phyloP scores from a whole-genome alignment of 805 yeast species.

The Maudiozyma barnettii region DNA sequence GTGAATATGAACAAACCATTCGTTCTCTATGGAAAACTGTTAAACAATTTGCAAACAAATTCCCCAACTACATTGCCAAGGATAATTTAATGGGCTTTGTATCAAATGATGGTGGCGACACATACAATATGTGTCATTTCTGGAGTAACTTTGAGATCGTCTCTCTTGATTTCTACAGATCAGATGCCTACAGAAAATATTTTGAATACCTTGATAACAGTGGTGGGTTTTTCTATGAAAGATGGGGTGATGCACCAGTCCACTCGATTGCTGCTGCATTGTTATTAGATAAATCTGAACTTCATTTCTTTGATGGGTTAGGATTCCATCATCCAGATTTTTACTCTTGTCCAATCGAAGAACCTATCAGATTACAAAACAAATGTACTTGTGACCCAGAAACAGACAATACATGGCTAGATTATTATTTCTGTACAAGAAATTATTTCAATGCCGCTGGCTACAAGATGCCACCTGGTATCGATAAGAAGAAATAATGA shows the following conservation, averaged over 20 bases:
- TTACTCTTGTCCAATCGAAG: conserved; percentile 49
- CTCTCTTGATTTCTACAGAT: conserved; percentile 58
- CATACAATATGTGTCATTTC: conserved; percentile 69
- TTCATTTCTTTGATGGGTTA: conserved; percentile 65
- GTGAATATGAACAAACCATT: conserved; percentile 55
- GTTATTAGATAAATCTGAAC: conserved; percentile 43
- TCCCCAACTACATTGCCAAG: conserved; percentile 34
- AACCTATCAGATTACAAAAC: conserved; percentile 43
- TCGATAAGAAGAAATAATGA: neutral
- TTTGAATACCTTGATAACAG: conserved; percentile 52
- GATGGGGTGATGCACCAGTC: conserved; percentile 95
- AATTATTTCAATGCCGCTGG: conserved; percentile 38
- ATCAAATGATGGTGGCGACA: conserved; percentile 50
- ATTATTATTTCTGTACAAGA: conserved; percentile 58
- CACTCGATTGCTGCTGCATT: conserved; percentile 69
- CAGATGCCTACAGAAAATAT: conserved; percentile 45
- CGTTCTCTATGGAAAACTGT: conserved; percentile 54
- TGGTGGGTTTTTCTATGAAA: conserved; percentile 78
- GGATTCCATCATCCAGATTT: conserved; percentile 72
- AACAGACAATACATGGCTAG: conserved; percentile 61
- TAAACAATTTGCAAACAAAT: conserved; percentile 35
- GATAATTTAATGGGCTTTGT: conserved; percentile 56
- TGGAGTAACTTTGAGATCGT: conserved; percentile 79
- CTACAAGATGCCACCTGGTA: conserved; percentile 9
- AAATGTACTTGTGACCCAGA: conserved; percentile 54